phyloP scores from a whole-genome alignment of 2,329 filamentous ascomycete species.

The Aspergillus neoniger region DNA sequence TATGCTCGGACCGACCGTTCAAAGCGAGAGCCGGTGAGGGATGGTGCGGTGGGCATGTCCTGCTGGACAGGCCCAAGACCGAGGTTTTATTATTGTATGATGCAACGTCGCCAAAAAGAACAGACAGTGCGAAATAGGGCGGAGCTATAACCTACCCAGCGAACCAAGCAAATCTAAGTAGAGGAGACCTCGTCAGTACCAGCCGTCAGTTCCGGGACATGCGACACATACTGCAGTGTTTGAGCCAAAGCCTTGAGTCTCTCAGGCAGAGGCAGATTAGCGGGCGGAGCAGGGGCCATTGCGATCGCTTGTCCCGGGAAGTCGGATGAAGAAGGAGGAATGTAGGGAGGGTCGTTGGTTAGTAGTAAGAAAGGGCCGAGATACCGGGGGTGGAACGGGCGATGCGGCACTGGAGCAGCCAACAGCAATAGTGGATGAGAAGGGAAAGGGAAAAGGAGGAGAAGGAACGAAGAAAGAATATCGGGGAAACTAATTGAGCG shows the following conservation, averaged over 20 bases:
- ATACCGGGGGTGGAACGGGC: constrained; percentile 8
- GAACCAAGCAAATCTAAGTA: constrained; percentile 67
- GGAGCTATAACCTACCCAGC: constrained; percentile 64
- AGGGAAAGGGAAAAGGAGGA: neutral
- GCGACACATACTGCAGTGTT: constrained; percentile 82
- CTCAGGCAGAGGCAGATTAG: constrained; percentile 70
- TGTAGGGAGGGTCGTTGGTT: neutral
- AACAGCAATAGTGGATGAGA: constrained; percentile 6
- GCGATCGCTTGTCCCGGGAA: constrained; percentile 15
- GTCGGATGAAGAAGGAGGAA: constrained; percentile 1
- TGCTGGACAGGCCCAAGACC: neutral
- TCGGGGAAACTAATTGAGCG: constrained; percentile 16
- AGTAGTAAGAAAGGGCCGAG: neutral
- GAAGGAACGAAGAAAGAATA: constrained; percentile 13
- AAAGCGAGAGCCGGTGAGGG: constrained; percentile 11
- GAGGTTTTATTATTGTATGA: neutral
- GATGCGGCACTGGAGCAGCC: neutral
- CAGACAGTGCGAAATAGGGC: neutral
- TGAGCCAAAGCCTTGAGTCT: constrained; percentile 76
- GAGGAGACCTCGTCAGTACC: constrained; percentile 36
- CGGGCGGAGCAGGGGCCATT: constrained; percentile 75
- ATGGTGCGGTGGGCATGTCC: neutral
- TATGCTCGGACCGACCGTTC: neutral
- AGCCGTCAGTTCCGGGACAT: constrained; percentile 9
- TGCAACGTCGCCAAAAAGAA: neutral